phyloP scores from a whole-genome alignment of 345 rosid genomes.

The Toxicodendron radicans region DNA sequence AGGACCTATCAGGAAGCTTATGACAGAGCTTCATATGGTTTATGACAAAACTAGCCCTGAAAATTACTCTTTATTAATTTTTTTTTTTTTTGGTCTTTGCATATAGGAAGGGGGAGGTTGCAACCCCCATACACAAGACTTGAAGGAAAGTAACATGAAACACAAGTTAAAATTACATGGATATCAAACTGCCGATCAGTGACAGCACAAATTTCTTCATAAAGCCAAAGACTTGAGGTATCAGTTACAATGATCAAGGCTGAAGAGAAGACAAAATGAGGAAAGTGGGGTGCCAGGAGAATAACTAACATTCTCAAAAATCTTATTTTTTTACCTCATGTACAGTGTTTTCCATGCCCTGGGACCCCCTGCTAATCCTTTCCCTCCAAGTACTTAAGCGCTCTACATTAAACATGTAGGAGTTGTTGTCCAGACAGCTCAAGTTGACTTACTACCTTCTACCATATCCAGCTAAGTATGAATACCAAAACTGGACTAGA shows the following conservation, averaged over 20 bases:
- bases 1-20: not conserved
- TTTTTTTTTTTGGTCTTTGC: not conserved
- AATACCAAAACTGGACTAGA: not conserved
- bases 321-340: not conserved
- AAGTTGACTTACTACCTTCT: not conserved
- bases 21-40: not conserved
- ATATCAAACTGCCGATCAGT: not conserved
- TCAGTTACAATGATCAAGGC: not conserved
- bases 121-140: too few species aligned
- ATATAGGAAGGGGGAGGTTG: not conserved
- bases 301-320: not conserved
- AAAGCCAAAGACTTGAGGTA: not conserved
- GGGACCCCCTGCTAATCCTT: not conserved
- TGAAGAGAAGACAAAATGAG: not conserved
- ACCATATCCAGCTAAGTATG: not conserved
- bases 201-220: not conserved
- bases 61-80: not conserved
- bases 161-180: not conserved
- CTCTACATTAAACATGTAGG: conserved; percentile 4
- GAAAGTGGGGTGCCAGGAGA: not conserved
- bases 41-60: not conserved
- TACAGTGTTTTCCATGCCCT: not conserved
- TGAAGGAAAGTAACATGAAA: not conserved
- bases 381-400: not conserved
- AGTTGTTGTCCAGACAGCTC: not conserved